phyloP scores from a whole-genome alignment of 225 moss, liverwort and hornwort genomes.

The Bryum argenteum region DNA sequence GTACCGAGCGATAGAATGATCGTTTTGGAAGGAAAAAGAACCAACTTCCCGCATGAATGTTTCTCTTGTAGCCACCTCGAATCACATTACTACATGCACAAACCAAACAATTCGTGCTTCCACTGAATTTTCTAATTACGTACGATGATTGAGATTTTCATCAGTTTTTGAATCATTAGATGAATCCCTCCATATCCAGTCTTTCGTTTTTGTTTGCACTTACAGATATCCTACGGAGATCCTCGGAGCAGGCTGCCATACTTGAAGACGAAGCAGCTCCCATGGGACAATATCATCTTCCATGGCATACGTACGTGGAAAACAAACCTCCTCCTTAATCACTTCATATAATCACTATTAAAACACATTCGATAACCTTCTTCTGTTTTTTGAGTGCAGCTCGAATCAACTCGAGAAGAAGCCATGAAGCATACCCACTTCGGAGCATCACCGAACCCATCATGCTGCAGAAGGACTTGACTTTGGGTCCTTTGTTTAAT shows the following conservation, averaged over 20 bases:
- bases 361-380: neutral
- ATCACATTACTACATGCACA: too few relatives aligned
- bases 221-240: conserved; percentile 68
- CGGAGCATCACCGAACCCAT: conserved; percentile 59
- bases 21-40: too few relatives aligned
- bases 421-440: conserved; percentile 60
- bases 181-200: neutral
- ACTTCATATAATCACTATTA: neutral
- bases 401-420: conserved; percentile 59
- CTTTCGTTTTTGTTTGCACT: neutral
- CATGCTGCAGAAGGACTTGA: conserved; percentile 53
- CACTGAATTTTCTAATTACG: too few relatives aligned
- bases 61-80: too few relatives aligned
- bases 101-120: too few relatives aligned
- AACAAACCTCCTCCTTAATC: neutral
- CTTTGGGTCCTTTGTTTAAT: conserved; percentile 63
- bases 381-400: conserved; percentile 38
- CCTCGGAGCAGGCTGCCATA: conserved; percentile 63
- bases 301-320: conserved; percentile 41
- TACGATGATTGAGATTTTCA: too few relatives aligned
- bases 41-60: too few relatives aligned
- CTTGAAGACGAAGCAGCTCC: conserved; percentile 42
- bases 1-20: too few relatives aligned
- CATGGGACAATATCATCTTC: conserved; percentile 31
- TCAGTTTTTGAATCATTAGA: too few relatives aligned